A percentile compares a stretch with the other conserved stretches of the same genome.
Evolutionary conservation across 169 alveolate genomes (phyloP).

Genomic region (Cystoisospora suis): DNA sequence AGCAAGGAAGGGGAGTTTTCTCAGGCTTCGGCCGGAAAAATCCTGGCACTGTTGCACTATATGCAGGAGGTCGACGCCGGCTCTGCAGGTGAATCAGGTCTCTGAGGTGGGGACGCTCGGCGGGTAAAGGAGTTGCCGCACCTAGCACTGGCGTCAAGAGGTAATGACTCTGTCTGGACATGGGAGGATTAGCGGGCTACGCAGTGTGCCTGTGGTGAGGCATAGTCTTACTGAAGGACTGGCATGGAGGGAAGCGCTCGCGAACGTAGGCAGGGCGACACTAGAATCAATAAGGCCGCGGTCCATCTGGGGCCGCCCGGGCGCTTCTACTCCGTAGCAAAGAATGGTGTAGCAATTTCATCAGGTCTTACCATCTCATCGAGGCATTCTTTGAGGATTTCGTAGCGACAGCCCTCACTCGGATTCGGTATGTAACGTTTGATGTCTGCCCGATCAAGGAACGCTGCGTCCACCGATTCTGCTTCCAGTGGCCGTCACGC

Average conservation of each 20-base stretch:
- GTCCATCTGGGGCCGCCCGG: background rate
- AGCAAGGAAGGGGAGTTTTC: conserved; percentile 82
- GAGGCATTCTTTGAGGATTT: conserved; percentile 75
- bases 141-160: too few species aligned
- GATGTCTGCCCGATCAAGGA: conserved; percentile 81
- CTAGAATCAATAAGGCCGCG: background rate
- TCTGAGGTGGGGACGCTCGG: background rate
- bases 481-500: too few species aligned
- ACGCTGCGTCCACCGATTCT: conserved; percentile 81
- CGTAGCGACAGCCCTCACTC: conserved; percentile 71
- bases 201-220: too few species aligned
- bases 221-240: too few species aligned
- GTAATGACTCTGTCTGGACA: too few species aligned
- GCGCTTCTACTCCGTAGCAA: too few species aligned
- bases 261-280: too few species aligned
- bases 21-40: conserved; percentile 78
- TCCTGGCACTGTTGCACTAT: conserved; percentile 68
- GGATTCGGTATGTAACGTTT: conserved; percentile 79
- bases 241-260: too few species aligned
- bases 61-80: conserved; percentile 54
- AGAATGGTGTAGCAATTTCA: too few species aligned
- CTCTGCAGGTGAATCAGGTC: conserved; percentile 17
- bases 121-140: too few species aligned
- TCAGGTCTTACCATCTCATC: conserved; percentile 70
- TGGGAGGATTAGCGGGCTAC: too few species aligned